Evolutionary conservation across 345 rosid genomes (phyloP), one percentile per base, ranked within the genome.

Genomic region (Bruguiera sexangula): DNA sequence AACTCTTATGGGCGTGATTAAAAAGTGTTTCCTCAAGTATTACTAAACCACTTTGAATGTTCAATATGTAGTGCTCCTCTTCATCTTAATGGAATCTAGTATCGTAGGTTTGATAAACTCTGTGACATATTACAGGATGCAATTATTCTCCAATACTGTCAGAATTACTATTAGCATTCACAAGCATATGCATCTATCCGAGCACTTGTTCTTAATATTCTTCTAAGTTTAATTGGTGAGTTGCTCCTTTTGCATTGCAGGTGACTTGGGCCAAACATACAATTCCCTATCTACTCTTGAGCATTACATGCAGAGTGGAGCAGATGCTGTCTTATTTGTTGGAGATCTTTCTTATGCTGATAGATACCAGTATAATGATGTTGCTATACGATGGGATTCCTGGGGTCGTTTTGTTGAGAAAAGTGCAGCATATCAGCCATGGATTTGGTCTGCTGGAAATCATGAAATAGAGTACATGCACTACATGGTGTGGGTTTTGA

Each of bases 331-430:
- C 46, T 82, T 95, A 60, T 95, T 92, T 78, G 84, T 88, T 22
- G 99, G 98, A 50, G 99, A 95, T 78, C 97, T 95, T 75, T 83
- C 96, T 70, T 95, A 95, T 78, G 96, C 99, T 73, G 97, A 95
- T 75, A 83, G 98, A 70, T 95, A 95, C 76, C 65, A 74, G 67
- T 88, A 87, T 69, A 82, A 82, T 62, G 92, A 95, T 62, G 96
- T 92, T 73, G 94, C 96, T 58, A 62, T 81, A 29, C 77, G 97
- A 71, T 95, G 97, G 99, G 97, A 95, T 79, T 76, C 88, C 19
- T 95, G 97, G 99, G 99, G 91, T 21, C 91, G 92, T 65, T 92
- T 95, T 71, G 80, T 83, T 66, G 99, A 95, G 87, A 81, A 9
- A 64, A 87, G 93, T 81, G 77, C 96, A 22, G 99, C 99, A 66